Evolutionary conservation across 2,329 filamentous ascomycete species (phyloP).

Genomic region (Clonostachys chloroleuca): DNA sequence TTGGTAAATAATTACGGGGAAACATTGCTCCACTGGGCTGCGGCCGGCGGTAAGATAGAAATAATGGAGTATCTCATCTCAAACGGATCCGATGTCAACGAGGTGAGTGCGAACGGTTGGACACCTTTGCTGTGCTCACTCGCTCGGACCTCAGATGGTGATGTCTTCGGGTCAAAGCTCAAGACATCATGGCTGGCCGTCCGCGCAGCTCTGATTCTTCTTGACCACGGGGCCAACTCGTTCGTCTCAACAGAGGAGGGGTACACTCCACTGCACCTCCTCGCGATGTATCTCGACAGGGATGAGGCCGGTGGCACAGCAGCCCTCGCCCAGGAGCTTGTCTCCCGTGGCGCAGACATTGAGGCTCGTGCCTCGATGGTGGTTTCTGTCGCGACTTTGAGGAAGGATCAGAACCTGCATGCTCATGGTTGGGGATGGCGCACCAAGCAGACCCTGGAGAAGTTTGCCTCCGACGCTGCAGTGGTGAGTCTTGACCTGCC

Average conservation of each 20-base stretch:
- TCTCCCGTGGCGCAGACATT: too few species aligned
- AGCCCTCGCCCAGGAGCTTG: too few species aligned
- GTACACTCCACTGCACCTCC: background rate
- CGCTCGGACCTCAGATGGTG: background rate
- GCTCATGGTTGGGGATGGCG: too few species aligned
- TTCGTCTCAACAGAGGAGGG: background rate
- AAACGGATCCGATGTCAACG: slow-evolving; percentile 11
- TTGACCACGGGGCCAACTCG: background rate
- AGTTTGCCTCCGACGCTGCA: too few species aligned
- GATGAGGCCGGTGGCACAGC: too few species aligned
- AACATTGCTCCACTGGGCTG: slow-evolving; percentile 18
- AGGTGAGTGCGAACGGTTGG: slow-evolving; percentile 15
- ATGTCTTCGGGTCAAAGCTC: background rate
- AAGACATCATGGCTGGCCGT: background rate
- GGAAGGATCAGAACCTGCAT: too few species aligned
- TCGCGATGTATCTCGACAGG: background rate
- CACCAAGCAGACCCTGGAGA: too few species aligned
- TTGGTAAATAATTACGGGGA: slow-evolving; percentile 12
- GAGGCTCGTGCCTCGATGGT: too few species aligned
- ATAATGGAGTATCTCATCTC: slow-evolving; percentile 8
- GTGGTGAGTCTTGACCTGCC: too few species aligned
- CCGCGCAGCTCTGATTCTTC: background rate
- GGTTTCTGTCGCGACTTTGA: too few species aligned
- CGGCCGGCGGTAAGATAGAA: slow-evolving; percentile 12
- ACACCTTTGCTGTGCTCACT: slow-evolving; percentile 19